Conservation (phyloP, 345 rosid species). For the Geranium rotundifolium region DNA sequence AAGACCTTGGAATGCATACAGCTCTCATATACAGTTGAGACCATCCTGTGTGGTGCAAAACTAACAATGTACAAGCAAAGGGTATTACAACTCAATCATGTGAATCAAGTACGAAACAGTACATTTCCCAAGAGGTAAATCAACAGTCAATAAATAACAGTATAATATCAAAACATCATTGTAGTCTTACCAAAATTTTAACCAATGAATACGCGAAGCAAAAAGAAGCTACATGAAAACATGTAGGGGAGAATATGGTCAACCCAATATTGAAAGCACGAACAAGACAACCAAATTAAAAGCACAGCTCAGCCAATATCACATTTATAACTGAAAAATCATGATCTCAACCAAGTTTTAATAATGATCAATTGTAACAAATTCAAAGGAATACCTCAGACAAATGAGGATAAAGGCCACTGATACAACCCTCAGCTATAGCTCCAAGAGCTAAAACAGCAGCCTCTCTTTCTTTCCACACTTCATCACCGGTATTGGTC, state of each 20-base stretch:
- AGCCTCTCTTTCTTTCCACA: constrained; percentile 98
- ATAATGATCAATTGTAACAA: background rate
- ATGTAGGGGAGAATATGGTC: too few relatives aligned
- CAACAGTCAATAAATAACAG: background rate
- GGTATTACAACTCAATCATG: too few relatives aligned
- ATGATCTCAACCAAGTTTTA: background rate
- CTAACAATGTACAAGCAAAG: background rate
- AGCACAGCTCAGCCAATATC: background rate
- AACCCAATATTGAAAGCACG: background rate
- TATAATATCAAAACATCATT: too few relatives aligned
- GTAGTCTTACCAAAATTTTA: background rate
- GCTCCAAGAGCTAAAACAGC: constrained; percentile 98
- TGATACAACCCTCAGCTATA: constrained; percentile 81
- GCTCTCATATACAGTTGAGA: background rate
- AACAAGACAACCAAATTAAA: background rate
- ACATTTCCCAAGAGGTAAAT: background rate
- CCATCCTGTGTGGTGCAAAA: background rate
- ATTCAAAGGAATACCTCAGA: constrained; percentile 40
- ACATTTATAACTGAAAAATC: background rate
- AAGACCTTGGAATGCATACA: background rate
- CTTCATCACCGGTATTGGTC: constrained; percentile 58
- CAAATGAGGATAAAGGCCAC: constrained; percentile 85
- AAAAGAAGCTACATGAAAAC: too few relatives aligned
- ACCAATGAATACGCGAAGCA: background rate
- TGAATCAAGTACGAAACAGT: background rate